Evolutionary conservation across 345 rosid genomes (phyloP), one percentile per base, ranked within the genome.

Genomic region (Euphorbia peplus): DNA sequence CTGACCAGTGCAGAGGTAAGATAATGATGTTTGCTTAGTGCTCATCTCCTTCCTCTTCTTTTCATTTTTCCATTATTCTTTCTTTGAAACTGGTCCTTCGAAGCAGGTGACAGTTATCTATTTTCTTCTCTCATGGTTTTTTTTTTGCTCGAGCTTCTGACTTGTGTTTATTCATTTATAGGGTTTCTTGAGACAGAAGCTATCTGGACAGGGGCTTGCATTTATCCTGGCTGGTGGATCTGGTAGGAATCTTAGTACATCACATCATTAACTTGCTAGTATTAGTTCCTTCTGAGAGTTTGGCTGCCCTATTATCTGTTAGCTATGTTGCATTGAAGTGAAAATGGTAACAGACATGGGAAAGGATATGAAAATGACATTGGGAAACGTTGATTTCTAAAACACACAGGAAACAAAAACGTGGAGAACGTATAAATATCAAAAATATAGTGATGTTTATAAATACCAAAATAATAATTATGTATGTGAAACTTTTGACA

Each of bases 151-250:
- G 29, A 57, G 47, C n/a, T 63, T 41, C 44, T 44, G 64, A 68
- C 15, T 62, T 71, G 47, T 56, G 54, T 30, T 3, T 47, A 69
- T 18, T 48, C 32, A 26, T 78, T n/a, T 71, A n/a, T 67, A 95
- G 99, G 97, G 86, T 53, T 87, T 91, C 84, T 81, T 95, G 76
- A 87, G 97, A 73, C 99, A 95, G 85, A 90, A 79, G 77, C 50
- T 91, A 71, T 73, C 96, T 24, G 99, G 99, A 35, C 96, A 87
- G 80, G 99, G 99, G 67, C 95, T 95, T 77, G 98, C 96, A 48
- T 95, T 95, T 73, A 86, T 95, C 73, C 71, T 85, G 42, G 99
- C 90, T 2, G 96, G 99, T 76, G 99, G 99, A 84, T 87, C 99
- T 74, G 98, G 99, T 95, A 91, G 74, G 82, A 51, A 67, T 54